phyloP scores from a whole-genome alignment of 345 rosid species.

The Lepidium aucheri region DNA sequence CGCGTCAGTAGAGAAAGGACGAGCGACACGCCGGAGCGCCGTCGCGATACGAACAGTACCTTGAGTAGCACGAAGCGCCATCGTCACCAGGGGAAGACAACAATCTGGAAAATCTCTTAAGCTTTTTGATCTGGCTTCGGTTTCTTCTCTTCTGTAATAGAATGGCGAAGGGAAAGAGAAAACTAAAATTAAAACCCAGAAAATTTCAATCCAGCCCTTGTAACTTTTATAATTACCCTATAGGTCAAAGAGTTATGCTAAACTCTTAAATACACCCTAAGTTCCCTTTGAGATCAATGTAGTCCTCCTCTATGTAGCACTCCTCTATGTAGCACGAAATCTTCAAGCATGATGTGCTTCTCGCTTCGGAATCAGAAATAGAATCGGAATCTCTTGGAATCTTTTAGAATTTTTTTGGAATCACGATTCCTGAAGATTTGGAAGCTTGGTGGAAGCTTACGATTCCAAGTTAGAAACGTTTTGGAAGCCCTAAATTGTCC shows the following conservation, averaged over 20 bases:
- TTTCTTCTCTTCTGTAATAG: neutral
- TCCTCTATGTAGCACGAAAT: too few species aligned
- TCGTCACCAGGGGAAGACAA: slow-evolving; percentile 13
- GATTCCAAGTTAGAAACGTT: too few species aligned
- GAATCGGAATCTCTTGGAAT: too few species aligned
- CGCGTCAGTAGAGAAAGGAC: slow-evolving; percentile 52
- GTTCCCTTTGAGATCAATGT: neutral
- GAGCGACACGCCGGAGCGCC: slow-evolving; percentile 27
- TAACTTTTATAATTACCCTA: neutral
- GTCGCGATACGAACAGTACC: slow-evolving; percentile 29
- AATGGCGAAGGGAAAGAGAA: neutral
- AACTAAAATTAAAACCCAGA: neutral
- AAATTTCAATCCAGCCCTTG: neutral
- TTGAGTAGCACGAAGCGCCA: slow-evolving; percentile 57
- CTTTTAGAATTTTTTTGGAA: too few species aligned
- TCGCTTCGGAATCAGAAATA: too few species aligned
- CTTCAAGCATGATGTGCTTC: too few species aligned
- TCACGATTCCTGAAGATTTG: too few species aligned
- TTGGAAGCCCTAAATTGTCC: too few species aligned
- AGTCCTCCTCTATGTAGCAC: too few species aligned
- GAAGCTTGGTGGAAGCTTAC: too few species aligned
- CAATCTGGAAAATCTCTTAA: neutral
- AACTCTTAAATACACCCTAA: neutral
- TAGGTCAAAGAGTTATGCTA: neutral
- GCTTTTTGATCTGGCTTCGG: neutral